A percentile compares a stretch with the other conserved stretches of the same genome.
Conservation (phyloP, 139 green algal species). For the Limnomonas spitsbergensis region DNA sequence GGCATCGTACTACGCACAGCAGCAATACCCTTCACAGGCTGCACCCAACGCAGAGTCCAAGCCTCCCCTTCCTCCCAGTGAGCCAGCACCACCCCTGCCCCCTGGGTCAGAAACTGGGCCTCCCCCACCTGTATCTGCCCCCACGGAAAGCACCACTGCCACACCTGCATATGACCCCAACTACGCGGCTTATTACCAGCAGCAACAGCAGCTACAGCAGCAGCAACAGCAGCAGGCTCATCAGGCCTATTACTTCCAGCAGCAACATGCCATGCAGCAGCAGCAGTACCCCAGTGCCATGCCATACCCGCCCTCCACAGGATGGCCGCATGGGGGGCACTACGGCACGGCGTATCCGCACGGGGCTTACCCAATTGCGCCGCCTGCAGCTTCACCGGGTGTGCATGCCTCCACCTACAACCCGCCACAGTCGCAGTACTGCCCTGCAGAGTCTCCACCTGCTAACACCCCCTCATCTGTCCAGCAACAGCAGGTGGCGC, state of each 20-base stretch:
- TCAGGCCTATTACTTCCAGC: neutral
- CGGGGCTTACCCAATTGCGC: neutral
- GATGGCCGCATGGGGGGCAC: neutral
- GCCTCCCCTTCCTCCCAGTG: neutral
- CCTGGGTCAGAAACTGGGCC: neutral
- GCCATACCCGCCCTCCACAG: neutral
- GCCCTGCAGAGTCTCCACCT: neutral
- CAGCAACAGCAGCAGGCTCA: constrained; percentile 2
- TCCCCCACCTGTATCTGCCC: neutral
- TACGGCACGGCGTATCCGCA: neutral
- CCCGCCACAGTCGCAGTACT: neutral
- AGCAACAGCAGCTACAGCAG: neutral
- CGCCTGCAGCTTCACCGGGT: neutral
- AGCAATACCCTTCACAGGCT: too few relatives aligned
- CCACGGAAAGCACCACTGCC: neutral
- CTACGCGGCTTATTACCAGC: constrained; percentile 7
- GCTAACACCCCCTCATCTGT: neutral
- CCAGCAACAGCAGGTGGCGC: too few relatives aligned
- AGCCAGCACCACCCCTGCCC: neutral
- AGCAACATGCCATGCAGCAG: neutral
- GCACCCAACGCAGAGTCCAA: neutral
- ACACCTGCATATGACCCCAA: neutral
- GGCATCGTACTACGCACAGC: neutral
- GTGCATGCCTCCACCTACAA: neutral
- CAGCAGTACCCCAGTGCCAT: neutral